A percentile compares a stretch with the other conserved stretches of the same genome.
phyloP scores from a whole-genome alignment of 2,329 filamentous ascomycete species.

The Pseudofabraea citricarpa region DNA sequence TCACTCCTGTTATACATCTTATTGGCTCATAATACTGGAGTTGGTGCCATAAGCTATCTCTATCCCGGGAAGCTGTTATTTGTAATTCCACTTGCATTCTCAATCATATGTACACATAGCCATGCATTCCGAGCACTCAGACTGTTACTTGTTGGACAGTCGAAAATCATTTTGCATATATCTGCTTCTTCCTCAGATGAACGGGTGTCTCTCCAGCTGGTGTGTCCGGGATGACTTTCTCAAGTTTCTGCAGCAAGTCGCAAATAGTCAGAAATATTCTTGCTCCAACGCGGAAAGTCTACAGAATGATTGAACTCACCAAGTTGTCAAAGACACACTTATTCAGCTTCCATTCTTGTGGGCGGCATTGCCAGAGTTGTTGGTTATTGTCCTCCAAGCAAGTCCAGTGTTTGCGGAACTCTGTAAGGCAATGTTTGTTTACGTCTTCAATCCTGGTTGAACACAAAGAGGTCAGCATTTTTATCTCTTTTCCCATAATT shows the following conservation, averaged over 20 bases:
- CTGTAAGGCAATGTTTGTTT: constrained; percentile 86
- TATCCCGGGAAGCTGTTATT: too few relatives aligned
- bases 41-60: too few relatives aligned
- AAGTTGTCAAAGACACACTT: constrained; percentile 94
- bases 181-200: constrained; percentile 63
- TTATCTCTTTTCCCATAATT: neutral
- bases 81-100: too few relatives aligned
- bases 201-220: constrained; percentile 67
- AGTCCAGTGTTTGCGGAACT: constrained; percentile 92
- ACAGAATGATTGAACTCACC: constrained; percentile 50
- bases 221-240: constrained; percentile 74
- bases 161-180: too few relatives aligned
- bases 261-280: neutral
- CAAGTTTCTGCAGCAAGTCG: constrained; percentile 60
- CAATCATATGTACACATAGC: too few relatives aligned
- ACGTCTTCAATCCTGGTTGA: constrained; percentile 81
- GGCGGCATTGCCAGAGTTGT: constrained; percentile 92
- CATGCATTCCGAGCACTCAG: too few relatives aligned
- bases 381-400: constrained; percentile 98
- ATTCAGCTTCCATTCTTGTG: constrained; percentile 84
- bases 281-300: neutral
- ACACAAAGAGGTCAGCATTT: constrained; percentile 1
- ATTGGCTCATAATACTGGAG: too few relatives aligned
- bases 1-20: too few relatives aligned
- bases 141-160: too few relatives aligned